phyloP scores from a whole-genome alignment of 1,284 basidiomycete genomes.

The Thecaphora thlaspeos region DNA sequence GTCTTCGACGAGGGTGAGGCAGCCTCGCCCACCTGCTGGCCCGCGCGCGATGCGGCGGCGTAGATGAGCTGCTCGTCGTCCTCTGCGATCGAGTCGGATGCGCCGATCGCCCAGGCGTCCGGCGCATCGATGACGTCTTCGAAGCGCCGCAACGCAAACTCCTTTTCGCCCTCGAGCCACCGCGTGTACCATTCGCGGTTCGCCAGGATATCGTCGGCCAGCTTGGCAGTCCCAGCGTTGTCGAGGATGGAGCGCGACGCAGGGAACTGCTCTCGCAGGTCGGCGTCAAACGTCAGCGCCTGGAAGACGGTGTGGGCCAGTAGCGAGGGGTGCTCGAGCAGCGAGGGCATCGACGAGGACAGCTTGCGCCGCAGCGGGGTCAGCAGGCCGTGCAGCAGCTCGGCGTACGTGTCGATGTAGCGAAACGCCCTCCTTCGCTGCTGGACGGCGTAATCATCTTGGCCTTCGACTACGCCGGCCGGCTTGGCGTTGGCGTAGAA shows the following conservation, averaged over 20 bases:
- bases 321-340: slow-evolving; percentile 76
- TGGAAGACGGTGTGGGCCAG: slow-evolving; percentile 95
- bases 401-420: slow-evolving; percentile 38
- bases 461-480: slow-evolving; percentile 75
- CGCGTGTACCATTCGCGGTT: slow-evolving; percentile 82
- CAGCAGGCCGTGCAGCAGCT: slow-evolving; percentile 49
- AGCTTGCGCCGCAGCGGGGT: slow-evolving; percentile 43
- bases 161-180: slow-evolving; percentile 67
- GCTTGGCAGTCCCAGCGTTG: slow-evolving; percentile 16
- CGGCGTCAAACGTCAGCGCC: slow-evolving; percentile 80
- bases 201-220: slow-evolving; percentile 73
- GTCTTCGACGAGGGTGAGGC: slow-evolving; percentile 21
- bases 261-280: slow-evolving; percentile 63
- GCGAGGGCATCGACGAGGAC: slow-evolving; percentile 64
- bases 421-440: slow-evolving; percentile 60
- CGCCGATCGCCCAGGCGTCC: slow-evolving; percentile 82
- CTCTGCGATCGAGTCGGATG: slow-evolving; percentile 64
- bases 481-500: slow-evolving; percentile 63
- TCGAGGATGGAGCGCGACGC: slow-evolving; percentile 31
- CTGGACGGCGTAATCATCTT: slow-evolving; percentile 72
- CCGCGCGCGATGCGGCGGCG: slow-evolving; percentile 1
- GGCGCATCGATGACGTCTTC: slow-evolving; percentile 74
- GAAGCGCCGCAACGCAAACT: slow-evolving; percentile 77
- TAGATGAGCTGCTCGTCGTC: slow-evolving; percentile 61
- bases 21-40: slow-evolving; percentile 2